Base-by-base conservation (phyloP, 306 rosid genomes). In the Dalbergia cultrata region DNA sequence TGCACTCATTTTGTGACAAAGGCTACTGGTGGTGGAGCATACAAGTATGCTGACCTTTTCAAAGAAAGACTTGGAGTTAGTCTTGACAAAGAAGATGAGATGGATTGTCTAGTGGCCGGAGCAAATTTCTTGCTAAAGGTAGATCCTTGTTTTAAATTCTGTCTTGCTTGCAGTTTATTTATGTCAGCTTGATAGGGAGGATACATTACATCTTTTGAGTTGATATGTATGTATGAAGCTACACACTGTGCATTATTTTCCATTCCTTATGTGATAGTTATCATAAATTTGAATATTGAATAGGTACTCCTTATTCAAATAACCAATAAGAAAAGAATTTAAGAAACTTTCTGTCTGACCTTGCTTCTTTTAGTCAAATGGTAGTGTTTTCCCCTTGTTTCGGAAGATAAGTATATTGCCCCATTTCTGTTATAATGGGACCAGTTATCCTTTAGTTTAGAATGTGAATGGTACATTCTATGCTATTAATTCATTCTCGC, bases 1-100 rank as follows among this genome's bases (percentile, higher is more conserved):
- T 68, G 62, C 72, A 44, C 73, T 80, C 65, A 62, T 78, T 59
- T 79, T 85, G 34, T 81, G 83, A 70, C 63, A 78, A 91, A 95
- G 99, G 99, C 99, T 81, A 93, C 99, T 80, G 99, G 99, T 57
- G 99, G 99, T 66, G 99, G 99, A 78, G 98, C 99, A 41, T 96
- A 93, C 89, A 96, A 93, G 90, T 96, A 85, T 79, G 88, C 99
- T 22, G 97, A 96, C 84, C 98, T 96, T 74, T 93, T 96, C 87
- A 96, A 93, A 85, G 97, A 96, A 90, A 93, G 89, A 86, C 99
- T 96, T 59, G 99, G 99, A 37, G 98, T 96, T 75, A 86, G 97
- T 74, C 88, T 96, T 69, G 99, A 96, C 89, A 96, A 96, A 87
- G 99, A 96, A 86, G 99, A 96, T 22, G 99, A 96, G 86, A 96